Evolutionary conservation across 805 yeast genomes (phyloP), one percentile per base, ranked within the genome.

Genomic region (Wickerhamomyces tratensis): DNA sequence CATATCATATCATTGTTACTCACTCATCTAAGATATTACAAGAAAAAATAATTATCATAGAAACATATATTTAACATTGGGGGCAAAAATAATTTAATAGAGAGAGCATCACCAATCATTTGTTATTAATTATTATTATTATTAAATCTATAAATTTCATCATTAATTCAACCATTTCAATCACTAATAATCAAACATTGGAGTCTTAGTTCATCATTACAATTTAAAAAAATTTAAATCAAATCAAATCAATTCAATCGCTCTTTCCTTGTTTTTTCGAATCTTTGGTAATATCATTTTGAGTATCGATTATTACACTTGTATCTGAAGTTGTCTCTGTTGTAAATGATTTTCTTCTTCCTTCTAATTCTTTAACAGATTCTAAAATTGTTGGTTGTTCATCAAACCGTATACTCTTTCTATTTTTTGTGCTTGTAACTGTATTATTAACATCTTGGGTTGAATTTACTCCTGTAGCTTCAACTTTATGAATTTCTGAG

Each of bases 381-480:
- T 56, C 56, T 20, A 54, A 31, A 4, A 54, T 47, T 5, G 50
- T 53, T 33, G 62, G 60, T 35, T 61, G 64, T n/a, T 65, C 68
- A 15, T 70, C 72, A 49, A 72, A 72, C 38, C 76, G 54, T 43
- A 72, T 59, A 42, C 68, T 65, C 51, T 68, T 69, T 45, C 71
- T 58, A 55, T 64, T 63, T 45, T 49, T 56, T 31, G 56, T 47
- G 2, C 49, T 42, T 20, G 20, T 20, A 20, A 20, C 20, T 20
- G 20, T 20, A 20, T 20, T 20, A 20, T 20, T 27, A 31, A 11
- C 34, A 20, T 25, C 38, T 14, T 49, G 49, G 8, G 37, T 45
- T 12, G 39, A 40, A 7, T 25, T 26, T 25, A 13, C 35, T 6
- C 55, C 59, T 11, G 50, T 44, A 3, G 52, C 59, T 36, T 50